Evolutionary conservation across 179 eudicot genomes (phyloP), one percentile per base, ranked within the genome.

Genomic region (Silene vulgaris): DNA sequence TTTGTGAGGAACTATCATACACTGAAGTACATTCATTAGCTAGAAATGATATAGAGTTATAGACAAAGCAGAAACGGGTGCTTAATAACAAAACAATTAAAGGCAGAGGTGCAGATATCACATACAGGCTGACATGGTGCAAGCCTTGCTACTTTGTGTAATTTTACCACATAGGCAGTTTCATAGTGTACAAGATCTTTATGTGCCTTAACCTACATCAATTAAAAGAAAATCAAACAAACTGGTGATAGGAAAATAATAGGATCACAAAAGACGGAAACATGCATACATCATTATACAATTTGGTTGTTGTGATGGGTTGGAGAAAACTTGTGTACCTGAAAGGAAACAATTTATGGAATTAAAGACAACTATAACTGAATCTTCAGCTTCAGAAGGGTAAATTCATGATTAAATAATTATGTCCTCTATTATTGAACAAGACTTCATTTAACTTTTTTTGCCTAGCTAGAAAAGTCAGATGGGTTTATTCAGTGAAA

Each of bases 261-360:
- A 1, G 50, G 64, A 19, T 32, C 20, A 30, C 64, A 21, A 21
- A 69, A 30, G 8, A 26, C 21, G 11, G 74, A 14, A 14, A 73
- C 60, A 72, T 56, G 14, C 80, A 60, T 87, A 94, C 99, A 86
- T 95, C 99, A 74, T 92, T 92, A 73, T 88, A 92, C 76, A 95
- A 78, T 71, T 95, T 95, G 66, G 90, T 81, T 23, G 97, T 83
- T 64, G 99, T 95, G 76, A 95, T 88, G 61, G 99, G 99, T 75
- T 95, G 97, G 56, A 95, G 83, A 78, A 85, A 95, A 80, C 99
- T 95, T 71, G 99, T 95, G 82, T 95, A 94, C 88, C 98, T 94
- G 90, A 82, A 76, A 75, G 40, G 12, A 74, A 65, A 69, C 72
- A 19, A 19, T 71, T 45, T 74, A 69, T 8, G 56, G 60, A 26